Evolutionary conservation across 1,284 basidiomycete species (phyloP).

Genomic region (Apiotrichum mycotoxinovorans): DNA sequence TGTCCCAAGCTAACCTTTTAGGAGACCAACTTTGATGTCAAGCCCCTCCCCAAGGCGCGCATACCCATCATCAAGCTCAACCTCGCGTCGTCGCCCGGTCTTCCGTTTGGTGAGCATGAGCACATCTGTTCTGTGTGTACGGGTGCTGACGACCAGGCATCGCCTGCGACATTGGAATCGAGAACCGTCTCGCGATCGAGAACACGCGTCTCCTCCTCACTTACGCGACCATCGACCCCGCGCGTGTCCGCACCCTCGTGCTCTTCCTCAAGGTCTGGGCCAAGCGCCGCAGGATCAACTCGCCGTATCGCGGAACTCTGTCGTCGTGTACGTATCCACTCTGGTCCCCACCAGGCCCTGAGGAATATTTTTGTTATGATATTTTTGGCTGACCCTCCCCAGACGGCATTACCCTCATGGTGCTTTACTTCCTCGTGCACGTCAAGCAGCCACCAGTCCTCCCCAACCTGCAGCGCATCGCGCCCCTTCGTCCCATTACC

Average conservation of each 20-base stretch:
- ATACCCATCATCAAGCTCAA: conserved; percentile 98
- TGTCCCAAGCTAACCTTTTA: conserved; percentile 35
- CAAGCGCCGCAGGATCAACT: conserved; percentile 96
- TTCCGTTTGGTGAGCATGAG: conserved; percentile 63
- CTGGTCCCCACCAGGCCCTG: background rate
- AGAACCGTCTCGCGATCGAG: conserved; percentile 92
- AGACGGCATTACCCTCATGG: conserved; percentile 92
- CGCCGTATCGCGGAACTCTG: conserved; percentile 91
- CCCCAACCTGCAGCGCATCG: conserved; percentile 85
- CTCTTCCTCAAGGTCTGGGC: conserved; percentile 99
- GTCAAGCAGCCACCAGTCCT: conserved; percentile 93
- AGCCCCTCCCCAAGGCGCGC: conserved; percentile 90
- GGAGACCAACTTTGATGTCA: conserved; percentile 92
- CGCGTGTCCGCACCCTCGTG: conserved; percentile 87
- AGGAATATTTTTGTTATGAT: too few relatives aligned
- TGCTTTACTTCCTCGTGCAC: conserved; percentile 94
- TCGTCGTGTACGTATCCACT: conserved; percentile 62
- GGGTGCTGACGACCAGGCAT: conserved; percentile 52
- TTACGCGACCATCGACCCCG: conserved; percentile 95
- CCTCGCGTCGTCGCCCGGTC: conserved; percentile 79
- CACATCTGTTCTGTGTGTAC: background rate
- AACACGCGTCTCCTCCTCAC: conserved; percentile 94
- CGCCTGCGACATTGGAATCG: conserved; percentile 97
- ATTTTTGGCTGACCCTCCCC: conserved; percentile 8
- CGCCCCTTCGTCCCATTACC: conserved; percentile 74